Evolutionary conservation across 2,329 filamentous ascomycete genomes (phyloP), one percentile per base, ranked within the genome.

Genomic region (Colletotrichum horii): DNA sequence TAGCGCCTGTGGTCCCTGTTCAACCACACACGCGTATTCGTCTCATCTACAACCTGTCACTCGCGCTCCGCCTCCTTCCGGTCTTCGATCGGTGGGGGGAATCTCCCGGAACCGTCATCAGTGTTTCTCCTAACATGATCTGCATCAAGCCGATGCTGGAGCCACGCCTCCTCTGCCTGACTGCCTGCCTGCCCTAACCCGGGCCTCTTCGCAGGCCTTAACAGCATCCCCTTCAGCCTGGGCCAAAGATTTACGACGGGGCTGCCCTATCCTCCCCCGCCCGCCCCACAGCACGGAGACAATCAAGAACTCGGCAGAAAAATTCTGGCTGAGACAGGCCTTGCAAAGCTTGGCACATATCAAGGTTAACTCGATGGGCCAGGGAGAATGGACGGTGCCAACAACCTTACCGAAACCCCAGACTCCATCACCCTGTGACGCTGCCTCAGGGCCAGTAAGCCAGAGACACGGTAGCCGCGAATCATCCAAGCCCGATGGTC

Each of bases 1-100:
- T 76, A 74, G 66, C 52, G 60, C 66, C 36, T 70, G 71, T 62
- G 55, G 64, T 60, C 77, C 60, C 52, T 76, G 66, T 64, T 58
- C 36, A 11, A 69, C 48, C 52, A 64, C 71, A 76, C 34, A 66
- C 66, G 36, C 71, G 69, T 76, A 74, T 77, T 76, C 78, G 79
- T 81, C 79, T 80, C 79, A 80, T 78, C 67, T 80, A 62, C 61
- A 65, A 70, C 66, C 74, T 76, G 74, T 76, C 74, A 76, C 74
- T 68, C 75, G 65, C 71, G 74, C 75, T 78, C 79, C 75, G 75
- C 71, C 79, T 78, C 71, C 79, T 78, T 80, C 77, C 75, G 78
- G 78, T 79, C 75, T 78, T 71, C 75, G 76, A 78, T 77, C 72
- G 76, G 78, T 78, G 77, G 78, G 77, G 76, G 58, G 65, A 38